Evolutionary conservation across 2,329 filamentous ascomycete species (phyloP).

Genomic region (Juglanconis sp.): DNA sequence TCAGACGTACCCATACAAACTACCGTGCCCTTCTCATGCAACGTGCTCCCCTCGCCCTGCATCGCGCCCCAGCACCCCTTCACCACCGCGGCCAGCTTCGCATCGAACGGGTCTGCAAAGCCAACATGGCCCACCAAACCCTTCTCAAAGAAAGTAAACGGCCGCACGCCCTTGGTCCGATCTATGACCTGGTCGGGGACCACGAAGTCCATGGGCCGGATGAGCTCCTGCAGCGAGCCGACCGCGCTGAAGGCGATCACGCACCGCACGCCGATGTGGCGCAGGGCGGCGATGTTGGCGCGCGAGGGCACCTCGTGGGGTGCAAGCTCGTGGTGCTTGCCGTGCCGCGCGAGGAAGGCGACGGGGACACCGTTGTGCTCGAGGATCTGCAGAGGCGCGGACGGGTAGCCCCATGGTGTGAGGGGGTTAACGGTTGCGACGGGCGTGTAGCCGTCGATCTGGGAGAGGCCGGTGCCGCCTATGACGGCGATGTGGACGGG

Average conservation of each 20-base stretch:
- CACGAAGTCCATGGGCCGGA: slow-evolving; percentile 95
- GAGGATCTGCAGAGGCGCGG: slow-evolving; percentile 76
- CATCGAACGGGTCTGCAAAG: slow-evolving; percentile 94
- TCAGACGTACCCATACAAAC: slow-evolving; percentile 80
- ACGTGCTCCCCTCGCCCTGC: slow-evolving; percentile 76
- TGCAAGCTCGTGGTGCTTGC: slow-evolving; percentile 80
- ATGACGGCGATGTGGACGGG: slow-evolving; percentile 84
- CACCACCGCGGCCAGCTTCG: slow-evolving; percentile 71
- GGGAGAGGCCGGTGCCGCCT: slow-evolving; percentile 86
- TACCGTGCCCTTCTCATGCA: slow-evolving; percentile 81
- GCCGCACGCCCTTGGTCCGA: slow-evolving; percentile 89
- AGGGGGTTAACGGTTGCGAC: slow-evolving; percentile 72
- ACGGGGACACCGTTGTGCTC: slow-evolving; percentile 79
- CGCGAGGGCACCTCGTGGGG: slow-evolving; percentile 93
- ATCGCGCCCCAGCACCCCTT: slow-evolving; percentile 70
- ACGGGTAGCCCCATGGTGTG: slow-evolving; percentile 87
- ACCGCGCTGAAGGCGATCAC: slow-evolving; percentile 95
- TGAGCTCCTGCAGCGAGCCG: slow-evolving; percentile 85
- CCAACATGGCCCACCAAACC: slow-evolving; percentile 92
- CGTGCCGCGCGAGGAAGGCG: slow-evolving; percentile 93
- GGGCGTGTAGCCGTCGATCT: slow-evolving; percentile 81
- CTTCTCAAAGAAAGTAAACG: slow-evolving; percentile 92
- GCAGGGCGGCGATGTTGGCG: slow-evolving; percentile 97
- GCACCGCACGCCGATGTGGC: slow-evolving; percentile 81
- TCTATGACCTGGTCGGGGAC: slow-evolving; percentile 96